Evolutionary conservation across 2,329 filamentous ascomycete species (phyloP).

Genomic region (Aureobasidium sp.): DNA sequence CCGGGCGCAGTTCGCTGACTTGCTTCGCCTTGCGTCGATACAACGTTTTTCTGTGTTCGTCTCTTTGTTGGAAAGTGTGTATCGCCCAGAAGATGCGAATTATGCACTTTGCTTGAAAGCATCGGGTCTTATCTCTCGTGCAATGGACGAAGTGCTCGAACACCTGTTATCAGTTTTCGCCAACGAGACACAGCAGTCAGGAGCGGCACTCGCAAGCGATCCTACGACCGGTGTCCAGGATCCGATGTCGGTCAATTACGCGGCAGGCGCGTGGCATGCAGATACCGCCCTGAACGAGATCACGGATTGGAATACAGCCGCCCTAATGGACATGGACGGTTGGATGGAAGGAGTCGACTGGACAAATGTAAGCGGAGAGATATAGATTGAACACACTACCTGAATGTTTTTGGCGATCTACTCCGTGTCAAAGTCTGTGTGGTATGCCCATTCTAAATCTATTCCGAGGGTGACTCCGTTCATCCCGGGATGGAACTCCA

Average conservation of each 20-base stretch:
- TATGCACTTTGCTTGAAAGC: slow-evolving; percentile 16
- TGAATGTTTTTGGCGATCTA: background rate
- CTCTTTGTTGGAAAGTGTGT: slow-evolving; percentile 17
- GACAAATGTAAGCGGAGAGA: background rate
- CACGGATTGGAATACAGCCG: background rate
- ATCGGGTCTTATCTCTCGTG: slow-evolving; percentile 14
- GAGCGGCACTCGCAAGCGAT: background rate
- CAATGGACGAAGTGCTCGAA: slow-evolving; percentile 18
- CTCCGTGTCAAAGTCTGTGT: background rate
- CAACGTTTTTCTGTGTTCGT: slow-evolving; percentile 18
- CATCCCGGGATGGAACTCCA: background rate
- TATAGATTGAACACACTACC: background rate
- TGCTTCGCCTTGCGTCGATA: slow-evolving; percentile 15
- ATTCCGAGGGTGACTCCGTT: background rate
- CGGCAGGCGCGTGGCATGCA: background rate
- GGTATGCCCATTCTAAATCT: background rate
- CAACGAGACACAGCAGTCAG: background rate
- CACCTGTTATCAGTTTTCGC: background rate
- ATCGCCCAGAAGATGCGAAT: slow-evolving; percentile 15
- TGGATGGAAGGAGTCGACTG: background rate
- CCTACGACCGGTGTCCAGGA: background rate
- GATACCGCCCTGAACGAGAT: background rate
- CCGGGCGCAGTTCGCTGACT: slow-evolving; percentile 16
- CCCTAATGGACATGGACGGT: background rate
- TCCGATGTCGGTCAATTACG: too few relatives aligned